A percentile compares a stretch with the other conserved stretches of the same genome.
These are phyloP conservation scores for Bipolaris cookei DNA, from an alignment of 2,329 filamentous ascomycete genomes.

Conservation along the genomic window DNA sequence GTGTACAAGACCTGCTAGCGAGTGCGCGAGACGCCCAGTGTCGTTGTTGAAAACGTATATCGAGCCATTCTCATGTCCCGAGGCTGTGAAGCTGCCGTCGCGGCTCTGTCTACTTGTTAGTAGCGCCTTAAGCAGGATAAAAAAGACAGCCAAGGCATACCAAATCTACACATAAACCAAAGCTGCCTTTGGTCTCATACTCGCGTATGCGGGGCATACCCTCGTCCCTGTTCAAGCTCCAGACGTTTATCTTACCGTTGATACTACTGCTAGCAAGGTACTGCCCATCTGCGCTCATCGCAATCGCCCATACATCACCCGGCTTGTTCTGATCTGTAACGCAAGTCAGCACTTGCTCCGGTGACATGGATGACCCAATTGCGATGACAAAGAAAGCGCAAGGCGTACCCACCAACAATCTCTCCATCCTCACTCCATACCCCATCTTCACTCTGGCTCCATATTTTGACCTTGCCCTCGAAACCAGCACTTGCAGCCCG, in stretches of 20 bases:
- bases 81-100: constrained; percentile 86
- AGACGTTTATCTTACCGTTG: constrained; percentile 87
- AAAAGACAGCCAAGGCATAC: constrained; percentile 47
- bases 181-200: constrained; percentile 92
- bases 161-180: constrained; percentile 86
- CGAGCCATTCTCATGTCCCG: constrained; percentile 88
- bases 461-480: constrained; percentile 84
- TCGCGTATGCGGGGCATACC: constrained; percentile 71
- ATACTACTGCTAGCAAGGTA: constrained; percentile 87
- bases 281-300: constrained; percentile 81
- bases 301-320: constrained; percentile 84
- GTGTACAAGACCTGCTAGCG: constrained; percentile 83
- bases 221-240: constrained; percentile 66
- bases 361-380: background rate
- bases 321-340: constrained; percentile 61
- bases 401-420: constrained; percentile 51
- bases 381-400: constrained; percentile 19
- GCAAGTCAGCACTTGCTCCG: constrained; percentile 11
- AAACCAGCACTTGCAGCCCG: constrained; percentile 86
- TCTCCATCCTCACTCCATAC: constrained; percentile 60
- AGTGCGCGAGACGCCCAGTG: constrained; percentile 82
- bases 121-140: background rate
- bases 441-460: constrained; percentile 64
- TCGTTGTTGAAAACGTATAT: constrained; percentile 97
- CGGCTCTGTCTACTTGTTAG: constrained; percentile 54